These are phyloP conservation scores for Populus deltoides DNA, from an alignment of 345 rosid genomes.

Conservation along the genomic window DNA sequence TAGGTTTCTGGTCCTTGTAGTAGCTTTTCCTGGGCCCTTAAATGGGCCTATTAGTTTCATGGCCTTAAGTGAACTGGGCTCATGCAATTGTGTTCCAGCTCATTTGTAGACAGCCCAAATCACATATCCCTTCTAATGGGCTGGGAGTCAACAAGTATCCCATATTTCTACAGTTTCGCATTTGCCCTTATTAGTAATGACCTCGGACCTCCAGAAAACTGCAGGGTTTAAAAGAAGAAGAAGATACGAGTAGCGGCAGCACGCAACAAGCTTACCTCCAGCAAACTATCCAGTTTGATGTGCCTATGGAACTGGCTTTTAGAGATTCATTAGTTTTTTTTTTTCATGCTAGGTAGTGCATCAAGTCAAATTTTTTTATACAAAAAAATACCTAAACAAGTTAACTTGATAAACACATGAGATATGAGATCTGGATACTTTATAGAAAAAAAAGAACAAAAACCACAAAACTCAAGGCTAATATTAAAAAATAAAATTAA, in stretches of 20 bases:
- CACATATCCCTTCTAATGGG: background rate
- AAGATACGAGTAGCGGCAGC: background rate
- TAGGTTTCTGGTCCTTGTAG: no score
- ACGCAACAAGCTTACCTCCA: background rate
- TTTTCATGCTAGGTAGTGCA: no score
- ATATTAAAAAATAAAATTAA: no score
- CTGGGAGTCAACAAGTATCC: background rate
- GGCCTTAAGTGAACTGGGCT: background rate
- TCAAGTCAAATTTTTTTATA: no score
- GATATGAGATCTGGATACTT: fast-evolving
- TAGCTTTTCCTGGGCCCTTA: background rate
- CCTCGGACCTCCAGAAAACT: no score
- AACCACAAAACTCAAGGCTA: no score
- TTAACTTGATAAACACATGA: fast-evolving
- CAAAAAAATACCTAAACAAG: no score
- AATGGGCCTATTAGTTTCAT: background rate
- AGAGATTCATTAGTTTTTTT: background rate
- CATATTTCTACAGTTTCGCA: background rate
- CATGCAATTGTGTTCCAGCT: background rate
- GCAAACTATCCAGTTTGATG: background rate
- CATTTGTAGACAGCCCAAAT: background rate
- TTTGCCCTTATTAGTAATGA: no score
- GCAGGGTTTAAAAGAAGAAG: no score
- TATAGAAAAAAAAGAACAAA: no score
- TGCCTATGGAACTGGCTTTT: background rate